Evolutionary conservation across 768 basidiomycete genomes (phyloP), one percentile per base, ranked within the genome.

Genomic region (Kwoniella botswanensis): DNA sequence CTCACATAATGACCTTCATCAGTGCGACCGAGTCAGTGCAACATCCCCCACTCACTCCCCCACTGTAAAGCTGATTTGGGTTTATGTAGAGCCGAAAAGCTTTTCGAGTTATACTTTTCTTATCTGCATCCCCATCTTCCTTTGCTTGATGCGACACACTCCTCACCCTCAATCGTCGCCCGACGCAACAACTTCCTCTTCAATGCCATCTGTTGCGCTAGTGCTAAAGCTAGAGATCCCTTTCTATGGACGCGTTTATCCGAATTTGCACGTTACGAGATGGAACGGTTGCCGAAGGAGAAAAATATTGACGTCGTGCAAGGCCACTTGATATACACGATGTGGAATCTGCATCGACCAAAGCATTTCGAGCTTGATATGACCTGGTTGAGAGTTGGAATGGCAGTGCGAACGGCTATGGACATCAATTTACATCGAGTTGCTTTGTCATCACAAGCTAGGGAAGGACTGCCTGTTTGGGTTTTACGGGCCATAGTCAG

Each of bases 281-380:
- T 76, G 74, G 76, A 75, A 42, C 67, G 78, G 9, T 22, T 79
- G 12, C 78, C 78, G 11, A 74, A 72, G 63, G 78, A 79, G 58
- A 79, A 79, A 67, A 77, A 75, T 43, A 71, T 79, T 12, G 78
- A 79, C 56, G 77, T 78, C 15, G 68, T 79, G 7, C 72, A 79
- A 71, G 78, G 74, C 3, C 78, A 79, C 59, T 62, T 77, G 3
- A 65, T 79, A 1, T 77, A 79, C 63, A 35, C 72, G n/a, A 65
- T 56, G 35, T 79, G 78, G 78, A 79, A 79, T 58, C 63, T 79
- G 11, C 73, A 77, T 35, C 74, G 72, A 2, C 76, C 78, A 2
- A 74, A 72, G 18, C 53, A 72, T 29, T 79, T 79, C 53, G 78
- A 79, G 64, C 76, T 77, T 24, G 78, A 79, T 50, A 71, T 76